Conservation (phyloP, 495 filamentous ascomycete species). For the Hypoxylon perforatum region DNA sequence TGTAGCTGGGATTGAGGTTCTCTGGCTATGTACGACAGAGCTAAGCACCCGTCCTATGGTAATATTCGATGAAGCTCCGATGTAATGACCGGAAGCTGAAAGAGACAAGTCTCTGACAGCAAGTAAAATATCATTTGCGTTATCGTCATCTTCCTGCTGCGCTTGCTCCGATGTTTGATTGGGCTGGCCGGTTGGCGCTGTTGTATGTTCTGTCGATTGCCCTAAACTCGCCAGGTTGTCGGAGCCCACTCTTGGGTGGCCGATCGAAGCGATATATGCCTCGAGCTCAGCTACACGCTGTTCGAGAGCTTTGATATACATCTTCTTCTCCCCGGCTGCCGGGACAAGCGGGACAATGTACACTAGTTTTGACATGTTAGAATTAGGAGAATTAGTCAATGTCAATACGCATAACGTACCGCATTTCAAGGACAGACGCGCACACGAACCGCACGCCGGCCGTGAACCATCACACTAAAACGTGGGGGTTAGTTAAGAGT, state of each 20-base stretch:
- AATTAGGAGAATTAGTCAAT: neutral
- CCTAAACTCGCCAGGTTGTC: constrained; percentile 32
- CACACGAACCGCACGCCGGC: constrained; percentile 45
- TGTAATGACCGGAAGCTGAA: constrained; percentile 44
- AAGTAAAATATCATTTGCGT: constrained; percentile 40
- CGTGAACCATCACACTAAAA: constrained; percentile 45
- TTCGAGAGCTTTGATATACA: constrained; percentile 50
- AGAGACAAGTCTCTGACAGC: constrained; percentile 43
- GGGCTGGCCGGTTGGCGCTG: constrained; percentile 8
- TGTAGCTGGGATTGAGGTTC: constrained; percentile 10
- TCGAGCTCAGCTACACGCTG: constrained; percentile 48
- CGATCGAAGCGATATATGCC: constrained; percentile 34
- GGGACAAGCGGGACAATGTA: constrained; percentile 46
- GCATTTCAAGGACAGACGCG: constrained; percentile 43
- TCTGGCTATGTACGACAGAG: constrained; percentile 42
- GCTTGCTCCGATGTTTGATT: constrained; percentile 12
- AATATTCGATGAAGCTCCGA: constrained; percentile 44
- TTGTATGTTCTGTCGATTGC: constrained; percentile 15
- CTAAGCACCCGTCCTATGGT: constrained; percentile 45
- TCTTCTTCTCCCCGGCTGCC: constrained; percentile 44
- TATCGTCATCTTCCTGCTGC: constrained; percentile 29
- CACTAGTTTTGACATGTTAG: constrained; percentile 22
- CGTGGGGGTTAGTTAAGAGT: constrained; percentile 22
- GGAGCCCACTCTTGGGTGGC: constrained; percentile 30
- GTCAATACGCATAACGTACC: constrained; percentile 26